A percentile compares a stretch with the other conserved stretches of the same genome.
These are phyloP conservation scores for Conringia planisiliqua DNA, from an alignment of 345 rosid species.

Conservation along the genomic window DNA sequence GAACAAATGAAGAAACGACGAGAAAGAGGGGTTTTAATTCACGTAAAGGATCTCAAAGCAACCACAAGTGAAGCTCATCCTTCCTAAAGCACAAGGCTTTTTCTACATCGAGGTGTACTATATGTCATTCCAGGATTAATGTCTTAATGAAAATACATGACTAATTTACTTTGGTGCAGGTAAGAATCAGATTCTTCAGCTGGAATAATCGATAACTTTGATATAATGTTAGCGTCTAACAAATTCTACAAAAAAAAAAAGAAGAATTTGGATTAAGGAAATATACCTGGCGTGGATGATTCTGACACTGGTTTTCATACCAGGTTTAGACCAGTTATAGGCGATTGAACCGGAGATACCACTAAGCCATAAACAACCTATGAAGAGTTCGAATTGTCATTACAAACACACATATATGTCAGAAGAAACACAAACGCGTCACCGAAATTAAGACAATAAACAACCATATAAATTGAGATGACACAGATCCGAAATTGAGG, in stretches of 20 bases:
- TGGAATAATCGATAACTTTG: neutral
- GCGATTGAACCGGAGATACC: slow-evolving; percentile 85
- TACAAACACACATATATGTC: neutral
- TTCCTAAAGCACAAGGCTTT: neutral
- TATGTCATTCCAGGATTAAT: neutral
- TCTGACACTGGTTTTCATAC: slow-evolving; percentile 94
- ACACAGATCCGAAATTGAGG: neutral
- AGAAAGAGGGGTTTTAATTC: neutral
- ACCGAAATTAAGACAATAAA: too few species aligned
- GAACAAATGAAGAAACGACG: neutral
- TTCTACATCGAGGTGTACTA: neutral
- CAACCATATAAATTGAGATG: neutral
- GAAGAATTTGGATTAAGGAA: neutral
- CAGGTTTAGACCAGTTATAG: slow-evolving; percentile 93
- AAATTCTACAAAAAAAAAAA: neutral
- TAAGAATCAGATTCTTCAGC: neutral
- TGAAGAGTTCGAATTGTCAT: neutral
- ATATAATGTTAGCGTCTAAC: neutral
- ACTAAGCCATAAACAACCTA: slow-evolving; percentile 87
- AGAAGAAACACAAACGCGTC: too few species aligned
- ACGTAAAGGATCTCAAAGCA: neutral
- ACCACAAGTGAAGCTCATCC: neutral
- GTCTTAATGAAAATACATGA: neutral
- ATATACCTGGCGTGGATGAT: slow-evolving; percentile 88
- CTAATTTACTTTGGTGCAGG: neutral